phyloP scores from a whole-genome alignment of 306 rosid species.

The Ziziphus jujuba region DNA sequence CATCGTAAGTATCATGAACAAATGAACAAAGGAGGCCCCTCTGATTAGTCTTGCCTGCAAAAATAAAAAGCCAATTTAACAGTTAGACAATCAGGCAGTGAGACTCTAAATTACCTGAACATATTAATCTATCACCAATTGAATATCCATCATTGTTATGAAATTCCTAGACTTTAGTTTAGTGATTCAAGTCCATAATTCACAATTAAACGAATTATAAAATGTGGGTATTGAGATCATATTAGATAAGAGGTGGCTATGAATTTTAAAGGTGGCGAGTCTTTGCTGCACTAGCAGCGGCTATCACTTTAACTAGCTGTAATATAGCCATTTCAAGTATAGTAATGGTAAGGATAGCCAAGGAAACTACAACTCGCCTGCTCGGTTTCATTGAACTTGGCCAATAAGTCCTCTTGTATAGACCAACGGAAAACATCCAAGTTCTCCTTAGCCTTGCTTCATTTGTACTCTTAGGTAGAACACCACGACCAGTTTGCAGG shows the following conservation, averaged over 20 bases:
- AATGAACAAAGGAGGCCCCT: slow-evolving; percentile 46
- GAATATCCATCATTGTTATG: no score
- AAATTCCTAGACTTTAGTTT: no score
- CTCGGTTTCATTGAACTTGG: slow-evolving; percentile 41
- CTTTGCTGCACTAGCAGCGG: not conserved
- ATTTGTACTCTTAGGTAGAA: slow-evolving; percentile 67
- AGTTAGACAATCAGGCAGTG: not conserved
- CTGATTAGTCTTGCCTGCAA: slow-evolving; percentile 64
- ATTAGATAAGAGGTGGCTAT: not conserved
- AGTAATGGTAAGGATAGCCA: not conserved
- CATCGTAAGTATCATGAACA: slow-evolving; percentile 55
- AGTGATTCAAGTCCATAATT: no score
- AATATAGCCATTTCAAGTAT: not conserved
- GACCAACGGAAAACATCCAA: slow-evolving; percentile 65
- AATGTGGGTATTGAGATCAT: no score
- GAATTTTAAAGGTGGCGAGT: not conserved
- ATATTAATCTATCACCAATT: not conserved
- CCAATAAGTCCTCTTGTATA: slow-evolving; percentile 52
- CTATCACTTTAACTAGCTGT: not conserved
- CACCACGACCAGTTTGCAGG: slow-evolving; percentile 64
- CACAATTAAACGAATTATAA: no score
- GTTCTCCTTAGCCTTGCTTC: slow-evolving; percentile 66
- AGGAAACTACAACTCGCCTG: slow-evolving; percentile 38
- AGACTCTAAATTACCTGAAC: not conserved
- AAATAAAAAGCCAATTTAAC: not conserved